phyloP scores from a whole-genome alignment of 192 early-diverging fungal species.

The Radiomyces spectabilis region DNA sequence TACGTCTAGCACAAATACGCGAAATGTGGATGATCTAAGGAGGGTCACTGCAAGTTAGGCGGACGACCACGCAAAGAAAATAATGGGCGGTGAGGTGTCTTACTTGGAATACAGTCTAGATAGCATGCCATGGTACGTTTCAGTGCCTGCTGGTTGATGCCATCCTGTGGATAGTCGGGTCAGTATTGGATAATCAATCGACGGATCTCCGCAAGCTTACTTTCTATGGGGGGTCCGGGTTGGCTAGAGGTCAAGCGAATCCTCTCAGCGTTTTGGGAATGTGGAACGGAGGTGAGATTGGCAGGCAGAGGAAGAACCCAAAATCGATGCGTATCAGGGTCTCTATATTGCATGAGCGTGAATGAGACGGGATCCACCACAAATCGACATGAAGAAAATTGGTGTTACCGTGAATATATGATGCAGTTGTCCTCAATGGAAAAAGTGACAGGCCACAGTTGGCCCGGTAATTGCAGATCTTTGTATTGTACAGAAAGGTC shows the following conservation, averaged over 20 bases:
- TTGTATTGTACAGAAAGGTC: conserved; percentile 10
- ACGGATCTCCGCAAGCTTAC: not conserved
- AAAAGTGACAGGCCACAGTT: conserved; percentile 12
- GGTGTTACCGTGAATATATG: conserved; percentile 22
- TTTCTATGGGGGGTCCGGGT: conserved; percentile 5
- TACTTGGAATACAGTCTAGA: not conserved
- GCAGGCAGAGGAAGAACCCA: not conserved
- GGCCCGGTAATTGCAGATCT: conserved; percentile 22
- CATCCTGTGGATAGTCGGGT: not conserved
- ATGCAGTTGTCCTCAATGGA: conserved; percentile 15
- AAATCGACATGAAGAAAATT: not conserved
- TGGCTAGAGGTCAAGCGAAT: conserved; percentile 2
- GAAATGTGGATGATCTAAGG: not conserved
- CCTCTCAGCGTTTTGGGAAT: conserved; percentile 1
- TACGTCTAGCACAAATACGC: not conserved
- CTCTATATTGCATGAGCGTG: conserved; percentile 1
- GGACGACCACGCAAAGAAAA: conserved; percentile 3
- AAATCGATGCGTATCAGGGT: conserved; percentile 15
- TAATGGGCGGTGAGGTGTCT: not conserved
- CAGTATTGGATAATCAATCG: not conserved
- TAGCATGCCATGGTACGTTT: not conserved
- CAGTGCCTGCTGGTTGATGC: conserved; percentile 8
- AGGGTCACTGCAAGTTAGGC: not conserved
- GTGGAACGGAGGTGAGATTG: conserved; percentile 7
- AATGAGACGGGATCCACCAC: not conserved